phyloP scores from a whole-genome alignment of 129 eudicot genomes.

The Mikania micrantha region DNA sequence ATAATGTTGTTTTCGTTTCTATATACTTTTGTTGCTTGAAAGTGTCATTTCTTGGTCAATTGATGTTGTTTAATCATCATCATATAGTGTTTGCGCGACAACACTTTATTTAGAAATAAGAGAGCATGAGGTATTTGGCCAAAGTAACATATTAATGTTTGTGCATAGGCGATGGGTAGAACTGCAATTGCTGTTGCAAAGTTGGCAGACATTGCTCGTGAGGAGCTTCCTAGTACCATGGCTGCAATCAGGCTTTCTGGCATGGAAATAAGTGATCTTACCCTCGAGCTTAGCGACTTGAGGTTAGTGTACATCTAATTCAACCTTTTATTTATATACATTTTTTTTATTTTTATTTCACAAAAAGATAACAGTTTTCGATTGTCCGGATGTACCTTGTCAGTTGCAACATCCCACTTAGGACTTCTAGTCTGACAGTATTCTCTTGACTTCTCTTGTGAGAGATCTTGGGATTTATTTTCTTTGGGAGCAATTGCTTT shows the following conservation, averaged over 20 bases:
- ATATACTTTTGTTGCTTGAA: not conserved
- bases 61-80: not conserved
- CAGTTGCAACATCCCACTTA: not conserved
- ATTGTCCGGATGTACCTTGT: not conserved
- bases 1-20: not conserved
- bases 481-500: too few species aligned
- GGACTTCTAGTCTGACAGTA: too few species aligned
- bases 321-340: too few species aligned
- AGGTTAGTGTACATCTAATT: conserved; percentile 34
- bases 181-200: conserved; percentile 71
- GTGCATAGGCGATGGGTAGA: conserved; percentile 65
- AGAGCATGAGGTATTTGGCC: not conserved
- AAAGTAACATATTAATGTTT: conserved; percentile 8
- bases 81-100: not conserved
- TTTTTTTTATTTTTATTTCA: not conserved
- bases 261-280: conserved; percentile 92
- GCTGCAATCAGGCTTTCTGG: conserved; percentile 86
- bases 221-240: conserved; percentile 92
- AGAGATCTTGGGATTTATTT: too few species aligned
- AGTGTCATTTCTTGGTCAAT: not conserved
- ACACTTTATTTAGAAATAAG: not conserved
- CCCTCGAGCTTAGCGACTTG: conserved; percentile 73
- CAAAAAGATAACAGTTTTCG: not conserved
- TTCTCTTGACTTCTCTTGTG: too few species aligned
- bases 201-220: conserved; percentile 81